phyloP scores from a whole-genome alignment of 1,284 basidiomycete genomes.

The Apiotrichum laibachii region DNA sequence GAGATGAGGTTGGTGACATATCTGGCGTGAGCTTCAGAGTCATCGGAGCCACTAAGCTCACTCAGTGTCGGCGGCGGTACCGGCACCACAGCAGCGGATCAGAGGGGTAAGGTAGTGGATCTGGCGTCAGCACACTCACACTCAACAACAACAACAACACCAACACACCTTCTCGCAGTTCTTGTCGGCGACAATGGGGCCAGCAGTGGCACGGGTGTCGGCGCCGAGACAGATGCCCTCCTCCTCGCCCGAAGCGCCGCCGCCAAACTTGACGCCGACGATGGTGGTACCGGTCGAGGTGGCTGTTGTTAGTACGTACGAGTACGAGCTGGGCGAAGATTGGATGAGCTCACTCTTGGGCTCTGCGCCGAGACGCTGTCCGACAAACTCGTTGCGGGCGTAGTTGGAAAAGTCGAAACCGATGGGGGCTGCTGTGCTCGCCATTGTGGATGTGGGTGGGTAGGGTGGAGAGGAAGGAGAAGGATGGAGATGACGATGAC shows the following conservation, averaged over 20 bases:
- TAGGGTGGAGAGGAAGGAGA: conserved; percentile 3
- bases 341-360: conserved; percentile 48
- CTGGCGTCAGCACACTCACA: conserved; percentile 52
- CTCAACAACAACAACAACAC: neutral
- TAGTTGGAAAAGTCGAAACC: conserved; percentile 75
- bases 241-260: conserved; percentile 56
- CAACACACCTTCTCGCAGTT: conserved; percentile 94
- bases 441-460: conserved; percentile 26
- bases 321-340: conserved; percentile 2
- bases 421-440: conserved; percentile 29
- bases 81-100: conserved; percentile 97
- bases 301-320: no score
- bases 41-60: conserved; percentile 18
- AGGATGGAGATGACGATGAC: neutral
- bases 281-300: conserved; percentile 98
- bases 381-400: conserved; percentile 73
- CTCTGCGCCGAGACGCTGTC: conserved; percentile 46
- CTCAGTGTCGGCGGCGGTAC: conserved; percentile 97
- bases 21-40: conserved; percentile 25
- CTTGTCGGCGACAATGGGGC: conserved; percentile 96
- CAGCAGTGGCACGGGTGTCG: conserved; percentile 93
- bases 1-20: conserved; percentile 90
- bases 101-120: conserved; percentile 95
- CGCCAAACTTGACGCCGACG: conserved; percentile 78
- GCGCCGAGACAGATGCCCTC: conserved; percentile 94